Conservation (phyloP, 306 rosid genomes). For the Sicyos baderoa region DNA sequence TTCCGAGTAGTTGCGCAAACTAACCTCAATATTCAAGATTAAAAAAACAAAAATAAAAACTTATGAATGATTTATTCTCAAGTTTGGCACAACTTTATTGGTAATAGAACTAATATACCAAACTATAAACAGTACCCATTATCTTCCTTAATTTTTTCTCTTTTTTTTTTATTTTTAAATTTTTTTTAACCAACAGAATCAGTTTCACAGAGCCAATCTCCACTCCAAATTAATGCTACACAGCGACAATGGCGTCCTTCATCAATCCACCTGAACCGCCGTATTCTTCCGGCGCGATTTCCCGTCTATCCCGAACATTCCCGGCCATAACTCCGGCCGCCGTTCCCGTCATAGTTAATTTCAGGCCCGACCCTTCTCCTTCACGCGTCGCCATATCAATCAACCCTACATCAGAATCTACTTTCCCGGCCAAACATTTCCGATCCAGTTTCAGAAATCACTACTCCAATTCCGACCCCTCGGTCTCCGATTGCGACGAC, state of each 20-base stretch:
- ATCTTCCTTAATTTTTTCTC: no score
- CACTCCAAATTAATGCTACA: background rate
- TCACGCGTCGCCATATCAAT: background rate
- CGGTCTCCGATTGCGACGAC: conserved; percentile 14
- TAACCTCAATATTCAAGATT: no score
- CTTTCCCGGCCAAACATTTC: background rate
- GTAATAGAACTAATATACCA: no score
- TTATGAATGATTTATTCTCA: no score
- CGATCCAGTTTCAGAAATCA: background rate
- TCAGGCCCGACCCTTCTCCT: background rate
- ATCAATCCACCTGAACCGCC: background rate
- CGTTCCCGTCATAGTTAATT: background rate
- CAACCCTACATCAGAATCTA: background rate
- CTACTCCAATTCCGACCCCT: conserved; percentile 32
- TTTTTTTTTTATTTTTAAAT: no score
- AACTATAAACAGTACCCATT: no score
- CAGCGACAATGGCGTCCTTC: background rate
- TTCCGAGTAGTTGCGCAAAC: no score
- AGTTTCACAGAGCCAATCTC: background rate
- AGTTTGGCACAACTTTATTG: no score
- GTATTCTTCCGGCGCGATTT: background rate
- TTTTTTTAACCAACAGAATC: no score
- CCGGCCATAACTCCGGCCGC: background rate
- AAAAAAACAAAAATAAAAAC: no score
- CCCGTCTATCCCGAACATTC: background rate